Evolutionary conservation across 192 early-diverging fungal genomes (phyloP), one percentile per base, ranked within the genome.

Genomic region (Entomortierella beljakovae): DNA sequence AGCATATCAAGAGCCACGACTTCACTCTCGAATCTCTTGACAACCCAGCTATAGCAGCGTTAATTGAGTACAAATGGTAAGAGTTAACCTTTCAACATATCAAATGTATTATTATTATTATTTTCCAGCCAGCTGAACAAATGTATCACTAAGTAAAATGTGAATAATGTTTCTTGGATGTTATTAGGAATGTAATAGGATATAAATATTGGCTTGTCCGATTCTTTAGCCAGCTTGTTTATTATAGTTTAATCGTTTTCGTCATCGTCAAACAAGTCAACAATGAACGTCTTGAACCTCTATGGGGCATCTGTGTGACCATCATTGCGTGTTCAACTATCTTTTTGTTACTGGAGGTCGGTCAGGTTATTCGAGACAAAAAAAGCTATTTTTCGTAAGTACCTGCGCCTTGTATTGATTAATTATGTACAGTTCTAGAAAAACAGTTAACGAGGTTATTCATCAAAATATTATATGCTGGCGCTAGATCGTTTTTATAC

Each of bases 51-150:
- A 51, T 67, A 48, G 55, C 50, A 31, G 55, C 64, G 1, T 52
- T 67, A n/a, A 34, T 67, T 48, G 53, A 40, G n/a, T 67, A 67
- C 25, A 67, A 67, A 48, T 67, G 64, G 64, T 67, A 48, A 22
- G 38, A 38, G n/a, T 34, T 28, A n/a, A 7, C 25, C 42, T 33
- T 23, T 20, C 33, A 29, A 59, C 7, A 4, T 10, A 6, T 6
- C 8, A 22, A 6, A 9, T 20, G 23, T 13, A 52, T 43, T 11
- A 11, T 11, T 43, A 11, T 43, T 43, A 8, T 18, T 43, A 18
- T 43, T 43, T 43, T 43, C 42, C 18, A 11, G 42, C 42, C 8
- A 43, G 42, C 18, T 43, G 42, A 43, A 11, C 10, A 43, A 43
- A n/a, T n/a, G n/a, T 43, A 43, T 43, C 10, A 43, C 18, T 11